A percentile compares a stretch with the other conserved stretches of the same genome.
Conservation (phyloP, 257 asterid species). For the Nicotiana tomentosiformis region DNA sequence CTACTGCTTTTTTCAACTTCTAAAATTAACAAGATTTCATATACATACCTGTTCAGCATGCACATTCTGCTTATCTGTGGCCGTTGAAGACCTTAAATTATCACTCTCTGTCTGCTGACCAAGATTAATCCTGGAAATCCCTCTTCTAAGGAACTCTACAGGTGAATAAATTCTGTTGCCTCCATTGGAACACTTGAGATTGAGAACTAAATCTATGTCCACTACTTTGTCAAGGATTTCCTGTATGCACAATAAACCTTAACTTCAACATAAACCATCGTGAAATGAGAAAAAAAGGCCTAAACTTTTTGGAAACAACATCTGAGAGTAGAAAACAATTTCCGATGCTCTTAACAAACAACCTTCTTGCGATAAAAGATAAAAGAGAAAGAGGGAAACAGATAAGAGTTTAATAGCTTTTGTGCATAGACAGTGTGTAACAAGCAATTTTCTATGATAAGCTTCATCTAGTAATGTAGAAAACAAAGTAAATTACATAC, state of each 20-base stretch:
- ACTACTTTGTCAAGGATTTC: conserved; percentile 74
- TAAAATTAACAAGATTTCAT: neutral
- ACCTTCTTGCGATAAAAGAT: too few species aligned
- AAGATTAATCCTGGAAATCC: conserved; percentile 39
- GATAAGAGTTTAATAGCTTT: too few species aligned
- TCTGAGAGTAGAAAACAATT: too few species aligned
- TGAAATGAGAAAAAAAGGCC: too few species aligned
- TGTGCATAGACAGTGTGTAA: too few species aligned
- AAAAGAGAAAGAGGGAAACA: too few species aligned
- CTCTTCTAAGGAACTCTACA: conserved; percentile 34
- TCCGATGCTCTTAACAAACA: too few species aligned
- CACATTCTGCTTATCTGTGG: conserved; percentile 36
- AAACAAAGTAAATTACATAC: too few species aligned
- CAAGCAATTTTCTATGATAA: too few species aligned
- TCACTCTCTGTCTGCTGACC: conserved; percentile 23
- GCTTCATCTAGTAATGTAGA: too few species aligned
- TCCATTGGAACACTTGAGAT: conserved; percentile 54
- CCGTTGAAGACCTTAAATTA: conserved; percentile 27
- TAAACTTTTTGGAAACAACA: too few species aligned
- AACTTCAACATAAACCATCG: too few species aligned
- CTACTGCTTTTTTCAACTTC: neutral
- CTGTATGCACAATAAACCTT: conserved; percentile 29
- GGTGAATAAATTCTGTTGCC: conserved; percentile 34
- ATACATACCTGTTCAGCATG: conserved; percentile 62
- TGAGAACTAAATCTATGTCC: conserved; percentile 69